Base-by-base conservation (phyloP, 805 yeast genomes). In the Metschnikowia bowlesiae region DNA sequence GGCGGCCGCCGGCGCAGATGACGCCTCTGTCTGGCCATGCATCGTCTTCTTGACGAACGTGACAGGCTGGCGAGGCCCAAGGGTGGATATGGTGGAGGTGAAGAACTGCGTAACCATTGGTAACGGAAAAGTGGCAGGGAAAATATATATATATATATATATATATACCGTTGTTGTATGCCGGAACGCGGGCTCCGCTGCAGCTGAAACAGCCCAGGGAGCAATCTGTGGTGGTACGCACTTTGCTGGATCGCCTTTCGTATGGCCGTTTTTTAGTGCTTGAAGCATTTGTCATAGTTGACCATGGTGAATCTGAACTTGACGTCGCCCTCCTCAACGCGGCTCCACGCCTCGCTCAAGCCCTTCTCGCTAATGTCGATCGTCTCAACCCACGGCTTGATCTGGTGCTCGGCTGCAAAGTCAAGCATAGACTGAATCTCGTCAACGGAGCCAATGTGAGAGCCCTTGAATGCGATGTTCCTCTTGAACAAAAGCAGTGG, bases 341-440 rank as follows among this genome's bases (percentile, higher is more conserved):
- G 48, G 30, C 49, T 41, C 60, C 59, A 57, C 3, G 60, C 47
- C 46, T 53, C 46, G 7, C 49, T 46, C 47, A 57, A 51, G 45
- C 45, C 51, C 48, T 55, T 48, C 50, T 57, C 60, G 29, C 50
- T 47, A 9, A 57, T 55, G 46, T 57, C 57, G 3, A 57, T 36
- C 9, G 59, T 53, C 51, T 57, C 59, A 2, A 57, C 57, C 59
- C 54, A 53, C 4, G 60, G 60, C 48, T 52, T 51, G 47, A 57
- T 53, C 40, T 55, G 44, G 44, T 53, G 54, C 47, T 57, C 53
- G 16, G 57, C 55, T 11, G 59, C 59, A 49, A 57, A 55, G n/a
- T 57, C 45, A 33, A 55, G 53, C 60, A 57, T 55, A 45, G 53
- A 51, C 34, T 55, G 52, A 29, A 55, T 55, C 30, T 57, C 60